phyloP scores from a whole-genome alignment of 1,284 basidiomycete genomes.

The Ustilago shanxiensis region DNA sequence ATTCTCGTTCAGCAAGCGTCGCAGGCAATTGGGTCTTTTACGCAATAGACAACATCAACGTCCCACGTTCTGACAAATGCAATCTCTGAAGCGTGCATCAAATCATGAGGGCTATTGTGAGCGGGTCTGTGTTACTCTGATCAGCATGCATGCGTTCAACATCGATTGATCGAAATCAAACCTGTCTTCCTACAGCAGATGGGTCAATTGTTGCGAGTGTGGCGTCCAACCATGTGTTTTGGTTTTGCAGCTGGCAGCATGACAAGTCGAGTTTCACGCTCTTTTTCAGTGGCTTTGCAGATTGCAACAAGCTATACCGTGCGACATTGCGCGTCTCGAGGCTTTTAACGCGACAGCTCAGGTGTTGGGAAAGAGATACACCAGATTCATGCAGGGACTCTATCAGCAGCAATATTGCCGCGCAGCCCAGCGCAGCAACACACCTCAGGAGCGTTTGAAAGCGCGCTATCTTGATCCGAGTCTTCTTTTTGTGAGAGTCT shows the following conservation, averaged over 20 bases:
- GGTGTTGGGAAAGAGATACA: background rate
- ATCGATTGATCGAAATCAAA: background rate
- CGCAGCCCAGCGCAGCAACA: background rate
- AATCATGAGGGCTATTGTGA: background rate
- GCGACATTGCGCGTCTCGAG: background rate
- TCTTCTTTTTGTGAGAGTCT: background rate
- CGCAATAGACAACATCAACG: background rate
- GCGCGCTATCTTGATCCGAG: background rate
- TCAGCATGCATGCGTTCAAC: background rate
- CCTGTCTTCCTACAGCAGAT: background rate
- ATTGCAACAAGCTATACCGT: background rate
- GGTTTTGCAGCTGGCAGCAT: background rate
- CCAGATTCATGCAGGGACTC: slow-evolving; percentile 1
- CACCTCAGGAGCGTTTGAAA: background rate
- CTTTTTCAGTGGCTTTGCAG: background rate
- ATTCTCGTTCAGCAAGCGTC: background rate
- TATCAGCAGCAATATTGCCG: background rate
- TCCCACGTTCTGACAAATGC: background rate
- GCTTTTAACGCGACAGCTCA: background rate
- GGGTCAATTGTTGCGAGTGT: background rate
- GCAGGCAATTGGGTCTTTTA: background rate
- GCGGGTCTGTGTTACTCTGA: background rate
- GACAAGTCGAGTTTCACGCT: background rate
- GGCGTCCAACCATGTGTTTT: background rate
- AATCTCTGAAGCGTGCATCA: no score